Evolutionary conservation across 768 basidiomycete genomes (phyloP).

Genomic region (Termitomyces sp.): DNA sequence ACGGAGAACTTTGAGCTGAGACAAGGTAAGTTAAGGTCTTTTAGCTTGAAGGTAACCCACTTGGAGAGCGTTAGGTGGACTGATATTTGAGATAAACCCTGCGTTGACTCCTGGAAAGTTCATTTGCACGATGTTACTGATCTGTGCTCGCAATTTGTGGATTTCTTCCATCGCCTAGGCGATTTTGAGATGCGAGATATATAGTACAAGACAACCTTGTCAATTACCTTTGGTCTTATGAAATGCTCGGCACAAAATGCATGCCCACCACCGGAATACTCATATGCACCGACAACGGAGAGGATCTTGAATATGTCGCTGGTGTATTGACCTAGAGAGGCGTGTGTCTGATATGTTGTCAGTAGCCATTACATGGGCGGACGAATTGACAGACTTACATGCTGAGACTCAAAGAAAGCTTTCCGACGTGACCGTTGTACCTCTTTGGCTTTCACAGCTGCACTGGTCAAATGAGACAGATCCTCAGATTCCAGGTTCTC

Average conservation of each 20-base stretch:
- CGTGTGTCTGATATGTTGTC: constrained; percentile 53
- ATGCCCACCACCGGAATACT: constrained; percentile 79
- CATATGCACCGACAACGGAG: constrained; percentile 96
- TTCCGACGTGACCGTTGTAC: constrained; percentile 58
- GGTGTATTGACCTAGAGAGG: constrained; percentile 70
- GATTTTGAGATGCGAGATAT: not conserved
- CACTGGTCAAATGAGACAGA: constrained; percentile 42
- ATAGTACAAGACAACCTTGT: not conserved
- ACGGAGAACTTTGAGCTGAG: constrained; percentile 82
- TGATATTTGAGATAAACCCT: constrained; percentile 60
- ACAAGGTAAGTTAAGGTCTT: constrained; percentile 4
- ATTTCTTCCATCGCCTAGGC: constrained; percentile 96
- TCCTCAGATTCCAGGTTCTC: constrained; percentile 37
- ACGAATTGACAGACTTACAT: constrained; percentile 41
- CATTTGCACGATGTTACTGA: constrained; percentile 78
- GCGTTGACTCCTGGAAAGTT: constrained; percentile 67
- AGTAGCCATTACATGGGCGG: not conserved
- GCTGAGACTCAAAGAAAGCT: constrained; percentile 79
- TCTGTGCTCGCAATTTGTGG: constrained; percentile 89
- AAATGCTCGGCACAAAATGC: constrained; percentile 89
- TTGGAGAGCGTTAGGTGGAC: constrained; percentile 78
- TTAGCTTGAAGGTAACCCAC: constrained; percentile 32
- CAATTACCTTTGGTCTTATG: constrained; percentile 76
- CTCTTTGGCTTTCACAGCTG: constrained; percentile 52
- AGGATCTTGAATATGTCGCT: constrained; percentile 88